Evolutionary conservation across 2,329 filamentous ascomycete species (phyloP).

Genomic region (Colletotrichum plurivorum): DNA sequence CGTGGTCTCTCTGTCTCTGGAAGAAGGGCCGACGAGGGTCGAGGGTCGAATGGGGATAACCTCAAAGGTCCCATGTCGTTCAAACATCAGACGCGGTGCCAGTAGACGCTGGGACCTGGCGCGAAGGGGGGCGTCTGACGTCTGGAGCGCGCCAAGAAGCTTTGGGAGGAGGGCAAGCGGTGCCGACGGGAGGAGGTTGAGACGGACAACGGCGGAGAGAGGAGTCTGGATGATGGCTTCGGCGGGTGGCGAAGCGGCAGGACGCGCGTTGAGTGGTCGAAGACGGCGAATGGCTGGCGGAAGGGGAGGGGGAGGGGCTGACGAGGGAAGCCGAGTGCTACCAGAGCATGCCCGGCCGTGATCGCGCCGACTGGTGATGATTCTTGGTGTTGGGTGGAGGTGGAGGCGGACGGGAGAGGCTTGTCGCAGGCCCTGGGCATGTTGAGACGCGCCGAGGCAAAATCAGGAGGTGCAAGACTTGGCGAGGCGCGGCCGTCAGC

Average conservation of each 20-base stretch:
- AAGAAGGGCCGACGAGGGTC: not conserved
- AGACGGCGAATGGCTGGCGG: not conserved
- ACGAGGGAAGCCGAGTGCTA: not conserved
- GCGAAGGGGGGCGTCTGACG: conserved; percentile 22
- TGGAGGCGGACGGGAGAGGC: conserved; percentile 6
- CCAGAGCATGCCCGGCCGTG: no score
- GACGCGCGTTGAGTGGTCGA: not conserved
- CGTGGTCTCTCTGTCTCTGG: not conserved
- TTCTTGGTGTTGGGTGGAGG: not conserved
- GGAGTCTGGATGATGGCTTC: not conserved
- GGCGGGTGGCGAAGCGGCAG: not conserved
- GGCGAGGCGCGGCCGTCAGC: conserved; percentile 25
- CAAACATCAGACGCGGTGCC: conserved; percentile 21
- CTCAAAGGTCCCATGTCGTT: conserved; percentile 11
- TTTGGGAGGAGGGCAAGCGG: conserved; percentile 21
- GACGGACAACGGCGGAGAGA: conserved; percentile 10
- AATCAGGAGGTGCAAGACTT: conserved; percentile 36
- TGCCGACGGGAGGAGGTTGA: conserved; percentile 28
- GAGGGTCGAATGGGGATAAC: conserved; percentile 5
- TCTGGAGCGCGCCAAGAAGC: conserved; percentile 30
- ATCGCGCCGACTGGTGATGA: not conserved
- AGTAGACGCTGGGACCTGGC: conserved; percentile 32
- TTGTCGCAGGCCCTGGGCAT: conserved; percentile 34
- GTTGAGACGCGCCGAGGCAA: conserved; percentile 35
- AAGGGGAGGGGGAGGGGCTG: conserved; percentile 9